Conservation (phyloP, 192 early-diverging fungal genomes). For the Linderina pennispora region DNA sequence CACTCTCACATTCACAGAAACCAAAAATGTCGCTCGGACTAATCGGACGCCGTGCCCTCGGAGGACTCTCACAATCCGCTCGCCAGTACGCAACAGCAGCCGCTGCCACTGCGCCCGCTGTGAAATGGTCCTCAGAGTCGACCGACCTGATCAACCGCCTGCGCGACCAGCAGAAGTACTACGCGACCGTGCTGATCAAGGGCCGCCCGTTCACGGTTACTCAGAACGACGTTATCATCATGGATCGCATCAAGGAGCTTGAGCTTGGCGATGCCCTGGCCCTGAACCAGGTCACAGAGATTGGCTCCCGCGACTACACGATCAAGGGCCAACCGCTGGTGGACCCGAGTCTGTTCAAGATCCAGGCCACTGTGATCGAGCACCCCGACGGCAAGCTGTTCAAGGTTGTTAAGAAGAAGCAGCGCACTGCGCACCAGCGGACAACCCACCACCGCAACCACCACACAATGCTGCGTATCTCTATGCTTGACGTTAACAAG, state of each 20-base stretch:
- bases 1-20: too few relatives aligned
- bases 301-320: conserved; percentile 77
- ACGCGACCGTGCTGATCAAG: conserved; percentile 85
- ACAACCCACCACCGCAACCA: conserved; percentile 62
- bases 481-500: conserved; percentile 58
- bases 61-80: too few relatives aligned
- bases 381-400: conserved; percentile 74
- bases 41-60: too few relatives aligned
- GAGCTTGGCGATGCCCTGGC: conserved; percentile 80
- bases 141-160: conserved; percentile 39
- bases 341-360: conserved; percentile 58
- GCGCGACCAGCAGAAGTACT: conserved; percentile 64
- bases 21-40: too few relatives aligned
- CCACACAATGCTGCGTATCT: conserved; percentile 69
- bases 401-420: conserved; percentile 73
- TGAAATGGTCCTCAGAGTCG: conserved; percentile 25
- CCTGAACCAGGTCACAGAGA: conserved; percentile 81
- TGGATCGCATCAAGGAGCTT: conserved; percentile 77
- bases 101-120: background rate
- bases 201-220: conserved; percentile 83
- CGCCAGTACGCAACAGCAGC: conserved; percentile 6
- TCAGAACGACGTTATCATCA: conserved; percentile 81
- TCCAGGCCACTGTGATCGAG: conserved; percentile 86
- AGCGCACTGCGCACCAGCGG: conserved; percentile 68
- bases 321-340: conserved; percentile 85